These are phyloP conservation scores for Gardenia jasminoides DNA, from an alignment of 257 asterid species.

Conservation along the genomic window DNA sequence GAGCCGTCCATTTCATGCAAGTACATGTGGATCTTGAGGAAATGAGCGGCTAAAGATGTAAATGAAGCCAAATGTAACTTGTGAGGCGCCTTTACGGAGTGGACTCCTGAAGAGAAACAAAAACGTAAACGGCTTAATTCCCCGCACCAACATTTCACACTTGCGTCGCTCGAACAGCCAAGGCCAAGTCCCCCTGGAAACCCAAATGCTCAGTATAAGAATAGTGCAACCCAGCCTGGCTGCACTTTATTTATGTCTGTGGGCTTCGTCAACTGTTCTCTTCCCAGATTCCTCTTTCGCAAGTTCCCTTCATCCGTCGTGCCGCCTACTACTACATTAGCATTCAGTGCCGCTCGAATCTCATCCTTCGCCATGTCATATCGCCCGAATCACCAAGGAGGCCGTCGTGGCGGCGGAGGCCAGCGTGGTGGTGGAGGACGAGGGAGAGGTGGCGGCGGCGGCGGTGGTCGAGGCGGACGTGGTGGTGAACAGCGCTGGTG, in stretches of 20 bases:
- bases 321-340: constrained; percentile 2
- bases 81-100: too few relatives aligned
- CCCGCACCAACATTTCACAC: too few relatives aligned
- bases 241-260: constrained; percentile 39
- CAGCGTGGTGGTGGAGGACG: constrained; percentile 45
- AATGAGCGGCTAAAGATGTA: too few relatives aligned
- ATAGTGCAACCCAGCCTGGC: neutral
- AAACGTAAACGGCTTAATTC: too few relatives aligned
- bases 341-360: constrained; percentile 24
- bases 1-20: too few relatives aligned
- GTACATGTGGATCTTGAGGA: too few relatives aligned
- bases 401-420: constrained; percentile 54
- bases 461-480: constrained; percentile 53
- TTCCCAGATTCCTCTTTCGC: constrained; percentile 20
- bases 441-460: constrained; percentile 47
- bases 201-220: too few relatives aligned
- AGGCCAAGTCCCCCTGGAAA: too few relatives aligned
- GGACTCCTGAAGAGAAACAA: too few relatives aligned
- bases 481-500: constrained; percentile 97
- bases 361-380: constrained; percentile 55
- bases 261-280: constrained; percentile 31
- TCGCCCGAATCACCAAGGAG: constrained; percentile 81
- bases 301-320: constrained; percentile 17
- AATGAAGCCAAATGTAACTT: too few relatives aligned
- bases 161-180: too few relatives aligned